Evolutionary conservation across 768 basidiomycete species (phyloP).

Genomic region (Hericium rajendrae): DNA sequence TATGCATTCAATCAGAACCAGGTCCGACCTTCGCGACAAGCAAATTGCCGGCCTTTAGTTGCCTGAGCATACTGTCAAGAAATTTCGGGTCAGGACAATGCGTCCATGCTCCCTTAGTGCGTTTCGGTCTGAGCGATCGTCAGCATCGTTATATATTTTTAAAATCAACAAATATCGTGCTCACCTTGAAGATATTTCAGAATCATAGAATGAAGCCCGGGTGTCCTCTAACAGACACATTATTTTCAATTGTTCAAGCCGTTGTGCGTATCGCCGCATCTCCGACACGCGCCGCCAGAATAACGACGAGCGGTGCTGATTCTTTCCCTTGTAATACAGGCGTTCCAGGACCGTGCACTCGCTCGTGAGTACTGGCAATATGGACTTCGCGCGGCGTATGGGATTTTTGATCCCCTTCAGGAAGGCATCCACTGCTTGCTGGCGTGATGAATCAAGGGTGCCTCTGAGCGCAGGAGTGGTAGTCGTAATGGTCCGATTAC

Average conservation of each 20-base stretch:
- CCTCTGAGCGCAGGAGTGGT: constrained; percentile 16
- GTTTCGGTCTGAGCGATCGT: constrained; percentile 32
- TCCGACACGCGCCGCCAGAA: constrained; percentile 65
- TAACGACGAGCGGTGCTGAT: constrained; percentile 60
- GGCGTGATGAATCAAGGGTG: constrained; percentile 12
- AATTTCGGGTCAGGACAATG: constrained; percentile 36
- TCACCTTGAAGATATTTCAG: constrained; percentile 28
- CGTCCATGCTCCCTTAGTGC: constrained; percentile 55
- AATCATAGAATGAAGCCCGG: constrained; percentile 44
- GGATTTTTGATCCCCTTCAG: constrained; percentile 51
- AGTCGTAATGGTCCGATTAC: background rate
- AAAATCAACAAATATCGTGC: constrained; percentile 6
- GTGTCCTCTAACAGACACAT: constrained; percentile 23
- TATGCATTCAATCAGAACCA: background rate
- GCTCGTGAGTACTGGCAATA: constrained; percentile 31
- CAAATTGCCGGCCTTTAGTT: constrained; percentile 24
- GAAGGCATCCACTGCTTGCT: constrained; percentile 39
- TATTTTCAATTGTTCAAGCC: constrained; percentile 20
- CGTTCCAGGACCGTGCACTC: constrained; percentile 56
- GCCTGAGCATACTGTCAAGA: constrained; percentile 26
- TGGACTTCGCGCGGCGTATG: constrained; percentile 42
- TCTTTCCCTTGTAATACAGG: constrained; percentile 72
- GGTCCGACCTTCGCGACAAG: constrained; percentile 40
- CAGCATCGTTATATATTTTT: background rate
- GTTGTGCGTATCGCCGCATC: constrained; percentile 41